Percentiles rank a stretch among this genome's conserved stretches.
Evolutionary conservation across 2,329 filamentous ascomycete species (phyloP).

Genomic region (Fusarium lateritium): DNA sequence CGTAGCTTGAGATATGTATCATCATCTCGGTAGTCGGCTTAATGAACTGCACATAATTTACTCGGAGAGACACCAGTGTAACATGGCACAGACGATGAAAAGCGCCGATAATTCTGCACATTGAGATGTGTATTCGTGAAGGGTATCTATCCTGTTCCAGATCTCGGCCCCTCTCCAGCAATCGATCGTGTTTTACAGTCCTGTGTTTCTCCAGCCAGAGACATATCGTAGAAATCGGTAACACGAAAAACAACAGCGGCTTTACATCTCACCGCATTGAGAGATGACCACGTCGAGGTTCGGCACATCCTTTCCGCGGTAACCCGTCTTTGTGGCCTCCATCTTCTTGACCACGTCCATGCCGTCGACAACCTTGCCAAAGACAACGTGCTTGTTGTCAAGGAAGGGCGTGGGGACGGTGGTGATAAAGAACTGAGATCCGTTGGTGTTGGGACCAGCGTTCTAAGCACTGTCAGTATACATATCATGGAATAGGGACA

Average conservation of each 20-base stretch:
- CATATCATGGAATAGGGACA: neutral
- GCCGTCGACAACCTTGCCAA: constrained; percentile 89
- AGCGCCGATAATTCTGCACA: constrained; percentile 31
- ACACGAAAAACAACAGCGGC: neutral
- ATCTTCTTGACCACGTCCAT: constrained; percentile 94
- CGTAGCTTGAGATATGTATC: constrained; percentile 1
- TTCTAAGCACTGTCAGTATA: constrained; percentile 68
- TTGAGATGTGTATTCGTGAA: constrained; percentile 29
- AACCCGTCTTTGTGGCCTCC: constrained; percentile 88
- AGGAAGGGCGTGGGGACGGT: constrained; percentile 89
- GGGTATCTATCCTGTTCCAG: constrained; percentile 41
- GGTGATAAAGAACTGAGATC: constrained; percentile 98
- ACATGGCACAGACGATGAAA: constrained; percentile 34
- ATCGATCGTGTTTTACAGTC: constrained; percentile 10
- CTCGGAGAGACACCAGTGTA: constrained; percentile 20
- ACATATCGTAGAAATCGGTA: neutral
- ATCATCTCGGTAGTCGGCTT: constrained; percentile 1
- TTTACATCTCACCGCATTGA: constrained; percentile 95
- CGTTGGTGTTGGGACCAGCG: constrained; percentile 92
- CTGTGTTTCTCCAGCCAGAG: constrained; percentile 1
- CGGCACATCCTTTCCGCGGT: constrained; percentile 81
- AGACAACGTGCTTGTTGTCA: constrained; percentile 95
- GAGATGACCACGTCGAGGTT: constrained; percentile 86
- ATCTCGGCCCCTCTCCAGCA: constrained; percentile 22
- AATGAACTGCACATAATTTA: constrained; percentile 8